A percentile compares a stretch with the other conserved stretches of the same genome.
These are phyloP conservation scores for Tubosaeta sp. DNA, from an alignment of 768 basidiomycete genomes.

Conservation along the genomic window DNA sequence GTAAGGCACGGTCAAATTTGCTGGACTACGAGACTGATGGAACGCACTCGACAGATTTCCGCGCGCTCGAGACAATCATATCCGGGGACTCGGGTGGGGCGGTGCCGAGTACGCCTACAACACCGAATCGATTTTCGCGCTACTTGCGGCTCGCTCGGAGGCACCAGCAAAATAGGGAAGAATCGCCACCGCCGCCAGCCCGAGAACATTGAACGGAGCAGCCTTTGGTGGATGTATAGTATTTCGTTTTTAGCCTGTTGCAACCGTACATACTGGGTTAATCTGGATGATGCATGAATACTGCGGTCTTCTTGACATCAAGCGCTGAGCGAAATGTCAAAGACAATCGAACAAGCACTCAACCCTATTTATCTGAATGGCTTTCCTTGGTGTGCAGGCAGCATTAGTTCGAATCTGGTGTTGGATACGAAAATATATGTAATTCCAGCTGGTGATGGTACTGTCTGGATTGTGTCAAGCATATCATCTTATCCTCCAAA, in stretches of 20 bases:
- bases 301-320: not conserved
- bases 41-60: slow-evolving; percentile 42
- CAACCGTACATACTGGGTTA: not conserved
- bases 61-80: slow-evolving; percentile 57
- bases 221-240: not conserved
- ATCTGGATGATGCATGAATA: not conserved
- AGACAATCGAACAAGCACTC: no score
- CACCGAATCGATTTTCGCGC: slow-evolving; percentile 48
- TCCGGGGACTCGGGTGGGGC: slow-evolving; percentile 28
- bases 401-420: not conserved
- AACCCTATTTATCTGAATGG: no score
- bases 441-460: not conserved
- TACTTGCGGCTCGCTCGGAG: slow-evolving; percentile 52
- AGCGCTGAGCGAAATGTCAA: no score
- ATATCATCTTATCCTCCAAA: slow-evolving; percentile 46
- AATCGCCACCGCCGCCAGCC: slow-evolving; percentile 8
- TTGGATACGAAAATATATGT: not conserved
- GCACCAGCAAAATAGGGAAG: slow-evolving; percentile 39
- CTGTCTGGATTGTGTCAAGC: not conserved
- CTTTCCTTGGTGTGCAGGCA: not conserved
- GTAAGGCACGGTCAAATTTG: slow-evolving; percentile 35
- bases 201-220: slow-evolving; percentile 7
- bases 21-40: not conserved
- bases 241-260: not conserved
- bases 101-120: slow-evolving; percentile 9